Conservation (phyloP, 768 basidiomycete species). For the Royoungia palumana region DNA sequence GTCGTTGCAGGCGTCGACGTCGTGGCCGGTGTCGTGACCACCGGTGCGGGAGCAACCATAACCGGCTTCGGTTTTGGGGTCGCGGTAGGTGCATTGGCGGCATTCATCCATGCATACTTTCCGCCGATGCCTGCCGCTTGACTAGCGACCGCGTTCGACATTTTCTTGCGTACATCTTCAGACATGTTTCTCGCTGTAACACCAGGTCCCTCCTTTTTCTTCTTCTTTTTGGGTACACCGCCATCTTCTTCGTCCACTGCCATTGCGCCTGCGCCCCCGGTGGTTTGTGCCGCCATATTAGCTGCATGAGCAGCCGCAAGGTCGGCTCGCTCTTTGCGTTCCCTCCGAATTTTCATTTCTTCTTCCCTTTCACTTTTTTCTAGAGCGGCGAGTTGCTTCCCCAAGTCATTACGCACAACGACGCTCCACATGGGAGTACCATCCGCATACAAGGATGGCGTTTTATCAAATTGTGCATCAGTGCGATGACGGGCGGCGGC, state of each 20-base stretch:
- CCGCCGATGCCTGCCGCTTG: conserved; percentile 84
- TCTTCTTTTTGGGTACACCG: conserved; percentile 68
- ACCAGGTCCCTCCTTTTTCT: conserved; percentile 80
- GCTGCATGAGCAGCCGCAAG: conserved; percentile 68
- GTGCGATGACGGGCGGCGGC: conserved; percentile 65
- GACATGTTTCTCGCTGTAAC: conserved; percentile 87
- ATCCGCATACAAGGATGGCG: conserved; percentile 63
- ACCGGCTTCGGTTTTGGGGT: conserved; percentile 38
- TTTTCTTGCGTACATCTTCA: conserved; percentile 87
- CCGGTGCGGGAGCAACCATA: conserved; percentile 32
- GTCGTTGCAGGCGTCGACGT: conserved; percentile 31
- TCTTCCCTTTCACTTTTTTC: conserved; percentile 84
- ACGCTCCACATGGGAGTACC: conserved; percentile 81
- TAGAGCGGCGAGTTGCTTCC: conserved; percentile 69
- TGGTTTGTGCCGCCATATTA: conserved; percentile 56
- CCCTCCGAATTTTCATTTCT: conserved; percentile 67
- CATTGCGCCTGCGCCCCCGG: conserved; percentile 30
- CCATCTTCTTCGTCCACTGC: conserved; percentile 47
- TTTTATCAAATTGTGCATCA: conserved; percentile 65
- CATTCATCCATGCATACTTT: conserved; percentile 87
- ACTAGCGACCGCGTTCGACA: conserved; percentile 86
- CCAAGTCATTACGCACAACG: conserved; percentile 71
- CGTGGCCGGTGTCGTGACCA: conserved; percentile 22
- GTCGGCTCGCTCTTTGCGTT: conserved; percentile 75
- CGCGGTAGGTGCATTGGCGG: conserved; percentile 47